Conservation (phyloP, 2,329 filamentous ascomycete species). For the Sordariomycetes sp. region DNA sequence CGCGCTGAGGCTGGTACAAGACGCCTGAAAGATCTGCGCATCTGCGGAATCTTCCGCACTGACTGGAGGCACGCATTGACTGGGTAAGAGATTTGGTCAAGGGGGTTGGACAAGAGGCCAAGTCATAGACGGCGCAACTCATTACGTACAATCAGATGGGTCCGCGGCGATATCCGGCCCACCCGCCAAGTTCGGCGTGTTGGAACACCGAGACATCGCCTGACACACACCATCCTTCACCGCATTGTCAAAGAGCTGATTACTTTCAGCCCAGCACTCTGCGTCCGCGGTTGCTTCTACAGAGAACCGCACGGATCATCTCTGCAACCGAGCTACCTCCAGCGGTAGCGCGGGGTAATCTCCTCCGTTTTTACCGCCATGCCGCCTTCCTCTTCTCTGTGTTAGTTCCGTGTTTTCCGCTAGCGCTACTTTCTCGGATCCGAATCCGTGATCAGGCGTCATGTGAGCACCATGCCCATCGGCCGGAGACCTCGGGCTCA, state of each 20-base stretch:
- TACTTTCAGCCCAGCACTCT: neutral
- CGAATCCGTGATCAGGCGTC: no score
- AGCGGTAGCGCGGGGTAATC: no score
- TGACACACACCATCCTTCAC: neutral
- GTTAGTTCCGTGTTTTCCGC: no score
- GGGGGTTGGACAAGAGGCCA: neutral
- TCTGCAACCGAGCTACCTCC: no score
- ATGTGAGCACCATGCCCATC: no score
- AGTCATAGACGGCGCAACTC: neutral
- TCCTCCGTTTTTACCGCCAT: no score
- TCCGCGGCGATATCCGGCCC: neutral
- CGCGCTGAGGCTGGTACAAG: neutral
- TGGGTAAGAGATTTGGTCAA: neutral
- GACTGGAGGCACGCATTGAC: neutral
- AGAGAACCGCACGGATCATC: no score
- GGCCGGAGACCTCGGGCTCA: no score
- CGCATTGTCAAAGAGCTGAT: neutral
- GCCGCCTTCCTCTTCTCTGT: no score
- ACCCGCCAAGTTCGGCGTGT: neutral
- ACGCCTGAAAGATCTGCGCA: neutral
- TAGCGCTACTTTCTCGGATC: no score
- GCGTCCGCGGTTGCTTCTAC: no score
- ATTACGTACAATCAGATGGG: neutral
- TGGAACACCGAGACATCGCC: neutral
- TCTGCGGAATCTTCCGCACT: neutral